Evolutionary conservation across 2,329 filamentous ascomycete species (phyloP), one percentile per base, ranked within the genome.

Genomic region (Colletotrichum navitas): DNA sequence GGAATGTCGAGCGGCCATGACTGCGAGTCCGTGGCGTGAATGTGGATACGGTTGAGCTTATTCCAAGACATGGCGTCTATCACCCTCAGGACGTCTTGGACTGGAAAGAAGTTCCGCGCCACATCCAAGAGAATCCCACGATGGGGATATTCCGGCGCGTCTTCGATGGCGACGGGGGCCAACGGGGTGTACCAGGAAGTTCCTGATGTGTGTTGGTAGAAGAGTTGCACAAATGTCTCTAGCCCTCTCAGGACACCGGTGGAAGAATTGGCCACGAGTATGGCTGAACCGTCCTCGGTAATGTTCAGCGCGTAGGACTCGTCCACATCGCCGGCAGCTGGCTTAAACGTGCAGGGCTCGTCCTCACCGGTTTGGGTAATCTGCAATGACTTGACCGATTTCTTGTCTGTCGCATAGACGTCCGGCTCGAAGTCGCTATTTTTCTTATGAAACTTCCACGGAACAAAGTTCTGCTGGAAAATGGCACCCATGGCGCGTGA

Each of bases 1-100:
- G 93, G 92, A 61, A 97, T 91, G 75, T 94, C 93, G 32, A 97
- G 84, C 0, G 94, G 94, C 92, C 94, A 97, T 5, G 93, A 93
- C 80, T 97, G 94, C 21, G 92, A 90, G 80, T 97, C 94, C 5
- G 93, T 96, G 68, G 92, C 86, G 83, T 97, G 94, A 65, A 95
- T 84, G 81, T 96, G 94, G 67, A 97, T 86, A 7, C 90, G 87
- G 82, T 96, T 96, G 85, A 96, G 88, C 83, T 97, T 96, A 83
- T 91, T 94, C 87, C 90, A 94, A 1, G 92, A 85, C 74, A 93
- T 82, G 51, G 90, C 92, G 77, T 97, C 93, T 74, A 97, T 93
- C 64, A 91, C 93, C 62, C 90, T 89, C 77, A 91, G 86, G 75
- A 97, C 91, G 76, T 93, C 89, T 4, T 84, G 79, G 32, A 93